Evolutionary conservation across 2,329 filamentous ascomycete genomes (phyloP).

Genomic region (Chrysoporthe austroafricana): DNA sequence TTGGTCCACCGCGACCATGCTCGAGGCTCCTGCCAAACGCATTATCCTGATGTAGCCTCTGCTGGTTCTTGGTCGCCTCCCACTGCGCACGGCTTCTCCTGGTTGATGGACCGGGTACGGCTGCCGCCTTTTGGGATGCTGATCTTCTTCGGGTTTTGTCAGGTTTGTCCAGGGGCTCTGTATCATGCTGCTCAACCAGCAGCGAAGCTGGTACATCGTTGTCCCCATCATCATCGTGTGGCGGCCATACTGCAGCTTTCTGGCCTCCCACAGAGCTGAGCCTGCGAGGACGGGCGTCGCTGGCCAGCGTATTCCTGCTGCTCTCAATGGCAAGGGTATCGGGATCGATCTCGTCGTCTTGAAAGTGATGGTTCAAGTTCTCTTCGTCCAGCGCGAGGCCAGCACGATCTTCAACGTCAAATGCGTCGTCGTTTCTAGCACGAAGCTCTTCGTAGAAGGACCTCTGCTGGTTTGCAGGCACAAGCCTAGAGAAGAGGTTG

Average conservation of each 20-base stretch:
- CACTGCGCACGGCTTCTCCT: constrained; percentile 54
- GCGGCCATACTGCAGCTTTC: constrained; percentile 33
- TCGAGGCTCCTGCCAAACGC: constrained; percentile 31
- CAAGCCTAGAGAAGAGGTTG: constrained; percentile 52
- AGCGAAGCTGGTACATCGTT: constrained; percentile 69
- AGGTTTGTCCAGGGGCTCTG: constrained; percentile 28
- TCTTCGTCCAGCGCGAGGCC: constrained; percentile 55
- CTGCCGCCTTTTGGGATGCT: constrained; percentile 33
- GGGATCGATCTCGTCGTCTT: constrained; percentile 53
- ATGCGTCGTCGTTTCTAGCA: constrained; percentile 41
- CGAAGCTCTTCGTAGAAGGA: constrained; percentile 57
- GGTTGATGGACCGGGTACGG: constrained; percentile 47
- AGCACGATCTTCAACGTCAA: constrained; percentile 47
- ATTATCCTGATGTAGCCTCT: constrained; percentile 51
- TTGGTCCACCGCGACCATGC: constrained; percentile 36
- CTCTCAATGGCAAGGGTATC: constrained; percentile 48
- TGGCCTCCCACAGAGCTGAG: constrained; percentile 4
- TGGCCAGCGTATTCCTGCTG: constrained; percentile 46
- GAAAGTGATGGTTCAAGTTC: constrained; percentile 56
- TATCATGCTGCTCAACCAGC: constrained; percentile 59
- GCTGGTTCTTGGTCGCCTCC: constrained; percentile 58
- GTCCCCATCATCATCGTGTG: constrained; percentile 54
- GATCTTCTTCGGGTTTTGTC: constrained; percentile 31
- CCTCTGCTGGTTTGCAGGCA: constrained; percentile 39
- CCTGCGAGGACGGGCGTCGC: constrained; percentile 17